phyloP scores from a whole-genome alignment of 768 basidiomycete species.

The Mycena amicta region DNA sequence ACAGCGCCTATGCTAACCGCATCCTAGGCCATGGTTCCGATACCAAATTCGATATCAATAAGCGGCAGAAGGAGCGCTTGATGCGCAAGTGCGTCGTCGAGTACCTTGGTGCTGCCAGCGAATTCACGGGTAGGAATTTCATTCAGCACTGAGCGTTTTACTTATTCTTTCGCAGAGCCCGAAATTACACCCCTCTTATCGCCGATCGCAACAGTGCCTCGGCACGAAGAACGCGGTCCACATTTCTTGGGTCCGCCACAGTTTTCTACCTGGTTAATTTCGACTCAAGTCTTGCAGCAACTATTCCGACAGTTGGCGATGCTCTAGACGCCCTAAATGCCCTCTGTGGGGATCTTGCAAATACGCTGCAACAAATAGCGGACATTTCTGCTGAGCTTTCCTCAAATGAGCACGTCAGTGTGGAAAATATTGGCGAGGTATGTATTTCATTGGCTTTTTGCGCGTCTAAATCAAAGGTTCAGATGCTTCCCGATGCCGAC shows the following conservation, averaged over 20 bases:
- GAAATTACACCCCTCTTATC: slow-evolving; percentile 75
- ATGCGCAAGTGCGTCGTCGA: slow-evolving; percentile 63
- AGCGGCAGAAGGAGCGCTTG: slow-evolving; percentile 56
- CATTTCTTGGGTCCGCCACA: slow-evolving; percentile 58
- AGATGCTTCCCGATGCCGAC: slow-evolving; percentile 58
- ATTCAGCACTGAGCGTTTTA: neutral
- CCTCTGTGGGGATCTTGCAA: slow-evolving; percentile 61
- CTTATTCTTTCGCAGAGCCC: slow-evolving; percentile 48
- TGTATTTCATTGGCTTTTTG: slow-evolving; percentile 14
- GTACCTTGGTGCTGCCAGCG: slow-evolving; percentile 72
- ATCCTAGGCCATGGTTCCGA: slow-evolving; percentile 51
- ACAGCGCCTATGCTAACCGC: neutral
- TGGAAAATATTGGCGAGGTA: slow-evolving; percentile 75
- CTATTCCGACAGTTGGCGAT: slow-evolving; percentile 76
- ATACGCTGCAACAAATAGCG: slow-evolving; percentile 64
- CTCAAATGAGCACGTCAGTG: slow-evolving; percentile 67
- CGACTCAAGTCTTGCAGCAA: slow-evolving; percentile 46
- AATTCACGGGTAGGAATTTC: slow-evolving; percentile 59
- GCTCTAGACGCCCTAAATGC: slow-evolving; percentile 67
- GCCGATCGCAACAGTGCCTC: slow-evolving; percentile 59
- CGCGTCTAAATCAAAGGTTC: neutral
- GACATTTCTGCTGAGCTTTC: slow-evolving; percentile 72
- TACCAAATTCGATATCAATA: slow-evolving; percentile 61
- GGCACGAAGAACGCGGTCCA: slow-evolving; percentile 57
- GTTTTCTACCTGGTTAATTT: neutral